A percentile compares a stretch with the other conserved stretches of the same genome.
These are phyloP conservation scores for Arabidopsis thaliana DNA, from an alignment of 345 rosid genomes.

Conservation along the genomic window DNA sequence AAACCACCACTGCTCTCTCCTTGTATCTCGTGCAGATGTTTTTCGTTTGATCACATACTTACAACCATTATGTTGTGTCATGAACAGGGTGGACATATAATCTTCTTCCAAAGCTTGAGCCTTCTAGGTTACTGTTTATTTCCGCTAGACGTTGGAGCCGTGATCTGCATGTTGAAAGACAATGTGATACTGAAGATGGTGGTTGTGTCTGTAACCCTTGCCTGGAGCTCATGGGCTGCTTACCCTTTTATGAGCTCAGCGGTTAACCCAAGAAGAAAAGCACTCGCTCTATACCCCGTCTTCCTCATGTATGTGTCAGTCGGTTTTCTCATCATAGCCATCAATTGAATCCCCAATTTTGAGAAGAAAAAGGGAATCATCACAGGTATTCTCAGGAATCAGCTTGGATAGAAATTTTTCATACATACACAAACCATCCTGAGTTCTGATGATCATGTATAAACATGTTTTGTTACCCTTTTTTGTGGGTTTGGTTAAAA, in stretches of 20 bases:
- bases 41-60: neutral
- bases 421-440: slow-evolving; percentile 6
- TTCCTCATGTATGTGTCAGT: slow-evolving; percentile 94
- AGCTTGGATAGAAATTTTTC: slow-evolving; percentile 17
- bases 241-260: slow-evolving; percentile 96
- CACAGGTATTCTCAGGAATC: neutral
- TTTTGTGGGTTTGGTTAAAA: neutral
- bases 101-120: slow-evolving; percentile 84
- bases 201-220: slow-evolving; percentile 71
- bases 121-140: slow-evolving; percentile 85
- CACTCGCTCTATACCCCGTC: slow-evolving; percentile 80
- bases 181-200: slow-evolving; percentile 68
- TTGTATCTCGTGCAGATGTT: neutral
- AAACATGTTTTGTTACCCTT: slow-evolving; percentile 18
- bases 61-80: neutral
- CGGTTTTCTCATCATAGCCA: slow-evolving; percentile 89
- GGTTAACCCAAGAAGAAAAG: slow-evolving; percentile 82
- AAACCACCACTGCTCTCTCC: slow-evolving; percentile 15
- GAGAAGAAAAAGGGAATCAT: neutral
- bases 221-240: slow-evolving; percentile 98
- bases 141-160: slow-evolving; percentile 81
- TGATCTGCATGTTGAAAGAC: slow-evolving; percentile 83
- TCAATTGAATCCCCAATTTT: slow-evolving; percentile 46
- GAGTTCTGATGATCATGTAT: slow-evolving; percentile 24
- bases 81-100: slow-evolving; percentile 85